Conservation (phyloP, 768 basidiomycete genomes). For the Chalciporus piperatus region DNA sequence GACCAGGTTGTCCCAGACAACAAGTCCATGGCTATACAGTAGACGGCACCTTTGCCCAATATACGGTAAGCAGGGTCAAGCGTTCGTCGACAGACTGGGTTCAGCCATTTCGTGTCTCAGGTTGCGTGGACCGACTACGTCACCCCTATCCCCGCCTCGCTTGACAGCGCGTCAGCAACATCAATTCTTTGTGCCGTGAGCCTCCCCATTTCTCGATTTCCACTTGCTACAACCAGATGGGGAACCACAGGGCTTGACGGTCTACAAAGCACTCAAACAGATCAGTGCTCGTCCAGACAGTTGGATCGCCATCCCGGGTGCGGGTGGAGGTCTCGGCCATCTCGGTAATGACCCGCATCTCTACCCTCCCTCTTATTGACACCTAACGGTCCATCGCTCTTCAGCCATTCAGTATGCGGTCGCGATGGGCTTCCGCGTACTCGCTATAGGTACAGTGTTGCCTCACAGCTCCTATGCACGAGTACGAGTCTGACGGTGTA, state of each 20-base stretch:
- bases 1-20: slow-evolving; percentile 11
- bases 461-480: background rate
- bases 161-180: slow-evolving; percentile 40
- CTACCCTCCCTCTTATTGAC: background rate
- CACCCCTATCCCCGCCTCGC: slow-evolving; percentile 42
- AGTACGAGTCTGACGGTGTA: background rate
- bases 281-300: slow-evolving; percentile 35
- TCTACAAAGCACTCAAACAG: slow-evolving; percentile 45
- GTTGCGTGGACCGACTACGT: slow-evolving; percentile 38
- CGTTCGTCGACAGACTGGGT: background rate
- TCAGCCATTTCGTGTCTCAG: slow-evolving; percentile 7
- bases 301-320: slow-evolving; percentile 40
- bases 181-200: slow-evolving; percentile 43
- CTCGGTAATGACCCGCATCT: slow-evolving; percentile 23
- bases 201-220: background rate
- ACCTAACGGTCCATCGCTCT: background rate
- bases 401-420: slow-evolving; percentile 46
- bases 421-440: slow-evolving; percentile 40
- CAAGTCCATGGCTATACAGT: slow-evolving; percentile 34
- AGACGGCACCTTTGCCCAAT: slow-evolving; percentile 45
- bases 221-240: background rate
- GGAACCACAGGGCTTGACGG: slow-evolving; percentile 36
- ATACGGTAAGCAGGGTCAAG: slow-evolving; percentile 25
- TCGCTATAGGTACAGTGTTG: slow-evolving; percentile 37
- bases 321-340: slow-evolving; percentile 43